A percentile compares a stretch with the other conserved stretches of the same genome.
phyloP scores from a whole-genome alignment of 768 basidiomycete species.

The Dentipellis fragilis region DNA sequence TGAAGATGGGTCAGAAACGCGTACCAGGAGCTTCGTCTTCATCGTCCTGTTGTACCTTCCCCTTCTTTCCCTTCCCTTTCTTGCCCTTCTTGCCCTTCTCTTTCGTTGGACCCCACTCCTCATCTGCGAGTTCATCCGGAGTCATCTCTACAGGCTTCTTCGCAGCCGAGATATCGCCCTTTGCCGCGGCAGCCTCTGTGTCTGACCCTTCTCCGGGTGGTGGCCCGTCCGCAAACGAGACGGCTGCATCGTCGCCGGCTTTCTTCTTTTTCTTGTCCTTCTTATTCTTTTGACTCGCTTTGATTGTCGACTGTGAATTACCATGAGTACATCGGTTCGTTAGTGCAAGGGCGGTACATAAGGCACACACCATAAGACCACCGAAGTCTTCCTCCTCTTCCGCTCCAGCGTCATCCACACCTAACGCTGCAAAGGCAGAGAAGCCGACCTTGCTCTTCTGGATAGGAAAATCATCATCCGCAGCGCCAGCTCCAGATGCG shows the following conservation, averaged over 20 bases:
- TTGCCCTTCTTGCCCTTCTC: constrained; percentile 46
- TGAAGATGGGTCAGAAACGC: neutral
- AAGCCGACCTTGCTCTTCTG: constrained; percentile 26
- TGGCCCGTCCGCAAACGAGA: constrained; percentile 17
- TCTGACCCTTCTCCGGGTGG: constrained; percentile 21
- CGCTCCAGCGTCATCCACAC: constrained; percentile 24
- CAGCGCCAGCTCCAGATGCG: constrained; percentile 18
- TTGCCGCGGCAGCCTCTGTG: constrained; percentile 21
- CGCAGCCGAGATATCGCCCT: constrained; percentile 21
- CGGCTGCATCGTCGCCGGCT: constrained; percentile 24
- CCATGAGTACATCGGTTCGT: neutral
- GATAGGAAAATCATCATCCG: constrained; percentile 34
- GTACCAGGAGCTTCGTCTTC: constrained; percentile 21
- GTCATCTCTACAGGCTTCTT: constrained; percentile 23
- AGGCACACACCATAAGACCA: constrained; percentile 56
- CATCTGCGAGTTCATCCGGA: constrained; percentile 38
- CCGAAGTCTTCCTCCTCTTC: constrained; percentile 59
- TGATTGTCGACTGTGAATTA: constrained; percentile 46
- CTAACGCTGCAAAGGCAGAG: constrained; percentile 41
- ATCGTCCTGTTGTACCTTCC: constrained; percentile 29
- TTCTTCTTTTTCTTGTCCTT: constrained; percentile 48
- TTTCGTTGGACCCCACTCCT: constrained; percentile 28
- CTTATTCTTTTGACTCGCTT: constrained; percentile 41
- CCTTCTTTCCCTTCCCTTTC: constrained; percentile 36
- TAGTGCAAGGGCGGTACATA: neutral